Base-by-base conservation (phyloP, 2,329 filamentous ascomycete species). In the Teratosphaeria destructans region DNA sequence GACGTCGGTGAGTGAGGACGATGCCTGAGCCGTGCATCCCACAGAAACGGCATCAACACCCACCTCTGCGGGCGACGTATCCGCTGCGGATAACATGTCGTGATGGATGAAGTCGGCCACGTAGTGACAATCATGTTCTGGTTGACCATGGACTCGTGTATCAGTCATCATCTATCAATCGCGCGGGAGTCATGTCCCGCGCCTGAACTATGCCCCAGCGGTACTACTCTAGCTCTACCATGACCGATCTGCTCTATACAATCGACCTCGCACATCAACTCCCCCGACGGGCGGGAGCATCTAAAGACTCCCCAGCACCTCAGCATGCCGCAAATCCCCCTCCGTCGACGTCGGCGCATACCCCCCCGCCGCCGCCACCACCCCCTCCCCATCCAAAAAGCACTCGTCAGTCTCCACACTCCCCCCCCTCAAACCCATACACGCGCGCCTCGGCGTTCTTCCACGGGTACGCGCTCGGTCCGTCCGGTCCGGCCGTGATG, bases 291-390 rank as follows among this genome's bases (percentile, higher is more conserved):
- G 37, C 3, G 2, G 16, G 19, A 49, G 8, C 43, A 23, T 49
- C n/a, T 49, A 49, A 49, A 49, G n/a, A 23, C 6, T 23, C 5
- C 43, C 43, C 7, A 49, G n/a, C 43, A 49, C 43, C 16, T 49
- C 43, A 49, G 19, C 23, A 19, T 49, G 43, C 16, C 10, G n/a
- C n/a, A 49, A n/a, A 53, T 71, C 68, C 55, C 64, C 65, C 61
- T 71, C 68, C 10, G 67, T 67, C 6, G 60, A 64, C 6, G 65
- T 71, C 6, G 66, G 64, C n/a, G 58, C 66, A 61, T 71, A 72
- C 1, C 70, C 70, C n/a, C 70, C 70, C 14, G 70, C 67, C 6
- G 64, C 69, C 57, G 67, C 69, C 7, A 70, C 65, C 19, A 66
- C 62, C 52, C 65, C 62, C 59, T 66, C 62, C 59, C 66, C 60